These are phyloP conservation scores for Exobasidium cylindrosporum DNA, from an alignment of 1,284 basidiomycete genomes.

Conservation along the genomic window DNA sequence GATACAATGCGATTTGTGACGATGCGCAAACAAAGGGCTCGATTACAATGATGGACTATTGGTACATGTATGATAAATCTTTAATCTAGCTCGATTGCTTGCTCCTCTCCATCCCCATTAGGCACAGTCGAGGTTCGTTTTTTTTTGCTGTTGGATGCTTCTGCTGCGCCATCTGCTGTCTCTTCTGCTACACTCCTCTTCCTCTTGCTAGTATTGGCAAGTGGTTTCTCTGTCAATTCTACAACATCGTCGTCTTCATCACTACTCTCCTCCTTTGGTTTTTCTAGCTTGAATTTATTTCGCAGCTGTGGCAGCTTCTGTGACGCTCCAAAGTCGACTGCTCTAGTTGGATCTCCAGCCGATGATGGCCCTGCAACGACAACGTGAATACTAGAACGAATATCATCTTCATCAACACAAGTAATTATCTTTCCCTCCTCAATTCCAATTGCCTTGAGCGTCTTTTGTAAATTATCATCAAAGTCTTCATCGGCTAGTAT, in stretches of 20 bases:
- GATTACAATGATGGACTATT: neutral
- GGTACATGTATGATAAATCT: neutral
- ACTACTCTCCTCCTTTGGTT: neutral
- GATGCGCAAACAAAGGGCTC: neutral
- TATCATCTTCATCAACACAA: conserved; percentile 75
- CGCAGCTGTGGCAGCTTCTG: neutral
- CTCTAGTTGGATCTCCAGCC: neutral
- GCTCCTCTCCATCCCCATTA: neutral
- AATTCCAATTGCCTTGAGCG: conserved; percentile 67
- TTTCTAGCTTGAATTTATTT: neutral
- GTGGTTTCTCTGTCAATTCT: neutral
- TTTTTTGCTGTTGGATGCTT: neutral
- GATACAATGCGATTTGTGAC: conserved; percentile 6
- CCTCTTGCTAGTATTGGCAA: neutral
- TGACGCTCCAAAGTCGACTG: neutral
- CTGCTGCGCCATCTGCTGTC: neutral
- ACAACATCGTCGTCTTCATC: conserved; percentile 5
- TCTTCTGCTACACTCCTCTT: neutral
- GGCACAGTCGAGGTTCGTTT: neutral
- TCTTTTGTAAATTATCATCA: conserved; percentile 75
- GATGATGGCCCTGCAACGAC: conserved; percentile 21
- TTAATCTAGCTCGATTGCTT: conserved; percentile 8
- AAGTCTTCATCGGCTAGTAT: conserved; percentile 83
- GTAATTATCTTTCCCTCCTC: conserved; percentile 75
- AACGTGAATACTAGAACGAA: conserved; percentile 31